Evolutionary conservation across 176 grass and related monocot genomes (phyloP).

Genomic region (Hsuehochloa calcarea): DNA sequence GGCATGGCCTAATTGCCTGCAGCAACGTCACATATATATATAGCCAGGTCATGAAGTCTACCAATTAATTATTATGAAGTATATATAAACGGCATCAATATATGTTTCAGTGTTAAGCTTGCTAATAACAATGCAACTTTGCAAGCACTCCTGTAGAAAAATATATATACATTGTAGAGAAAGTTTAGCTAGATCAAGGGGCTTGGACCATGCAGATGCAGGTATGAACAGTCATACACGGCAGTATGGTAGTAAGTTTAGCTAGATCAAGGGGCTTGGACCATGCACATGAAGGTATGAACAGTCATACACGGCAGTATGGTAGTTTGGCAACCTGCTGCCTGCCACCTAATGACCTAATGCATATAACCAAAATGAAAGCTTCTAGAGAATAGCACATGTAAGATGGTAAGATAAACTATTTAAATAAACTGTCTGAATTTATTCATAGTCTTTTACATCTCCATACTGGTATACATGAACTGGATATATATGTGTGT

Average conservation of each 20-base stretch:
- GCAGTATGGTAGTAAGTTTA: slow-evolving; percentile 23
- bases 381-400: slow-evolving; percentile 9
- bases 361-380: slow-evolving; percentile 20
- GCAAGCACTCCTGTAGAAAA: not conserved
- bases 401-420: not conserved
- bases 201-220: not conserved
- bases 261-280: not conserved
- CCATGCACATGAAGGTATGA: not conserved
- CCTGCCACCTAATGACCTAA: slow-evolving; percentile 42
- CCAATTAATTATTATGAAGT: not conserved
- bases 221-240: slow-evolving; percentile 33
- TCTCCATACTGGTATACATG: not conserved
- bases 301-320: slow-evolving; percentile 39
- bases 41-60: not conserved
- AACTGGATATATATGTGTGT: not conserved
- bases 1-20: slow-evolving; percentile 15
- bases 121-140: not conserved
- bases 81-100: not conserved
- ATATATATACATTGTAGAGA: not conserved
- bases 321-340: slow-evolving; percentile 16
- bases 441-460: not conserved
- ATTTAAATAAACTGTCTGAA: slow-evolving; percentile 2
- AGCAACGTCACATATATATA: not conserved
- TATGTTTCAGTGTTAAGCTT: not conserved
- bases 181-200: not conserved